phyloP scores from a whole-genome alignment of 2,329 filamentous ascomycete genomes.

The Cordyceps militaris region DNA sequence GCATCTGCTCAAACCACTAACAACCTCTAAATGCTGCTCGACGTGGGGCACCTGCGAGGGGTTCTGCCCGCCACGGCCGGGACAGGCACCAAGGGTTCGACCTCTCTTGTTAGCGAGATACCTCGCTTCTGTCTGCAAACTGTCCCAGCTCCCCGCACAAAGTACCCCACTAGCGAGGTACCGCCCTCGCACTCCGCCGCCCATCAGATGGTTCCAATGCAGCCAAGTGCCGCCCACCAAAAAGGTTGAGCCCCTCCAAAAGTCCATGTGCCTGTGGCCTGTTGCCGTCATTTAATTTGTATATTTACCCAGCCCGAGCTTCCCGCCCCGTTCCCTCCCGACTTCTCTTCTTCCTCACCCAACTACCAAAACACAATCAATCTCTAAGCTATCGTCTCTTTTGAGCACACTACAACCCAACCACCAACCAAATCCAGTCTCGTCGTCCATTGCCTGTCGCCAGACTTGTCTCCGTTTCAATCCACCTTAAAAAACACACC shows the following conservation, averaged over 20 bases:
- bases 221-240: neutral
- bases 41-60: neutral
- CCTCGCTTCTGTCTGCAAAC: neutral
- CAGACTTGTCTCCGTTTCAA: neutral
- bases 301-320: constrained; percentile 17
- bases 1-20: neutral
- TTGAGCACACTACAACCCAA: neutral
- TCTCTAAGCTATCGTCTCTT: neutral
- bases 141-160: neutral
- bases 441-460: constrained; percentile 3
- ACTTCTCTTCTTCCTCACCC: constrained; percentile 11
- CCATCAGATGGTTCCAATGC: neutral
- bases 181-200: neutral
- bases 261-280: neutral
- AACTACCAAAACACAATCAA: constrained; percentile 12
- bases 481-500: constrained; percentile 9
- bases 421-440: neutral
- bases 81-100: neutral
- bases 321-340: constrained; percentile 10
- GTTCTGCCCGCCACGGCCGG: neutral
- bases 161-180: neutral
- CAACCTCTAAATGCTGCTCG: neutral
- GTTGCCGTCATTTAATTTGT: constrained; percentile 16
- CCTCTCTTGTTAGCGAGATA: neutral
- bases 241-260: constrained; percentile 12